Percentiles rank a stretch among this genome's conserved stretches.
Conservation (phyloP, 768 basidiomycete genomes). For the Dacryopinax spathularia region DNA sequence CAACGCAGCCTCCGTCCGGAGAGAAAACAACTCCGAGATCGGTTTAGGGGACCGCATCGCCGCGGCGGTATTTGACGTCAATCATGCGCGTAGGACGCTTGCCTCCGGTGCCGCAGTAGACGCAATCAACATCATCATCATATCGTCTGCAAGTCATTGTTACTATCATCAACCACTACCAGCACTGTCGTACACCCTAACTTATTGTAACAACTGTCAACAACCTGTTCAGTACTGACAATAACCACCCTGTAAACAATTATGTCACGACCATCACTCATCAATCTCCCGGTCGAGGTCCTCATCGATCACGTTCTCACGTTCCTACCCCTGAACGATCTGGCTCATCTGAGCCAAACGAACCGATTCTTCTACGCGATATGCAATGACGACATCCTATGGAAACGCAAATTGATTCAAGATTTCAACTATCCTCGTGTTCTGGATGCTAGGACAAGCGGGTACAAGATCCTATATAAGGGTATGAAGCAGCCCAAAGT, state of each 20-base stretch:
- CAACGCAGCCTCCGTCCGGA: too few species aligned
- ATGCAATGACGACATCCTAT: conserved; percentile 60
- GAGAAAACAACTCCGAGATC: too few species aligned
- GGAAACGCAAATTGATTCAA: conserved; percentile 50
- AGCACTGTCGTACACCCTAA: too few species aligned
- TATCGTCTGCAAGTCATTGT: too few species aligned
- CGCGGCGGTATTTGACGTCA: conserved; percentile 1
- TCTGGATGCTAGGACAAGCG: conserved; percentile 56
- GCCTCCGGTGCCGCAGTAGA: background rate
- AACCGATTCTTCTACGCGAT: conserved; percentile 48
- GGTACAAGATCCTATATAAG: conserved; percentile 69
- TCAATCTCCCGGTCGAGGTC: conserved; percentile 60
- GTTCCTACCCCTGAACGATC: conserved; percentile 35
- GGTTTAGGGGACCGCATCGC: too few species aligned
- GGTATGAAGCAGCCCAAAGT: conserved; percentile 37
- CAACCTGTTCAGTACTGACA: too few species aligned
- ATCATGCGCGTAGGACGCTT: background rate
- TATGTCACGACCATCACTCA: conserved; percentile 17
- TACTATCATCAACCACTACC: too few species aligned
- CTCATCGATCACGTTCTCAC: conserved; percentile 51
- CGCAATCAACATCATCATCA: too few species aligned
- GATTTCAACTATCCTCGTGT: conserved; percentile 70
- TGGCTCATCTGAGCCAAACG: conserved; percentile 46
- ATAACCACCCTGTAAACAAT: background rate
- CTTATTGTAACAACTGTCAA: too few species aligned